Base-by-base conservation (phyloP, 805 yeast species). In the Candida mattraensis region DNA sequence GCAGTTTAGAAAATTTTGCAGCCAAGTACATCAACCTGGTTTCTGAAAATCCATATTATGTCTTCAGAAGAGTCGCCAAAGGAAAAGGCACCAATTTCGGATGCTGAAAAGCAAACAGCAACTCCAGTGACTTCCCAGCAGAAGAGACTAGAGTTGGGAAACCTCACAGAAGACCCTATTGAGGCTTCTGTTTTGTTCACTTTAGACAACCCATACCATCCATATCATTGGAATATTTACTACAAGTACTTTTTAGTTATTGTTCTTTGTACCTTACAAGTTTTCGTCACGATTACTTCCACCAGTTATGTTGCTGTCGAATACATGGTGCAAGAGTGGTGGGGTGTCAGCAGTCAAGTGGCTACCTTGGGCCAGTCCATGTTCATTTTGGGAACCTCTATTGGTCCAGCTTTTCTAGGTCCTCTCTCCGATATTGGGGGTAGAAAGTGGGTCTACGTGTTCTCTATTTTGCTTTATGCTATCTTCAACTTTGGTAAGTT, bases 351-450 rank as follows among this genome's bases (percentile, higher is more conserved):
- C 20, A 33, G 61, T 4, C 66, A 61, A 42, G 62, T 58, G 24
- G 58, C 63, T 15, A 58, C 63, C 3, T 43, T 61, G 18, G 63
- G 63, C 16, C 65, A 60, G 45, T 58, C 64, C 11, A 45, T 61
- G 52, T 60, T 61, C 41, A 58, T 61, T 39, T 31, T 61, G 28
- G 66, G 66, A 40, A 59, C 63, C 13, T 64, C 64, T 7, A 40
- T 60, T 31, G 66, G 66, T 12, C 64, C 64, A 13, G 62, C 62
- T 18, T 56, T 61, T 35, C 35, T 60, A 10, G 66, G 66, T 38
- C 66, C 66, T 15, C 44, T 61, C 18, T 60, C 66, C 3, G 66
- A 61, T 48, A 52, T 60, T 27, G 61, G 57, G 21, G 66, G 66
- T 28, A 49, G 66, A 46, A 61, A 61, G 45, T 60, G 64, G 64